Evolutionary conservation across 208 protist genomes (phyloP), one percentile per base, ranked within the genome.

Genomic region (Paratrypanosoma confusum): DNA sequence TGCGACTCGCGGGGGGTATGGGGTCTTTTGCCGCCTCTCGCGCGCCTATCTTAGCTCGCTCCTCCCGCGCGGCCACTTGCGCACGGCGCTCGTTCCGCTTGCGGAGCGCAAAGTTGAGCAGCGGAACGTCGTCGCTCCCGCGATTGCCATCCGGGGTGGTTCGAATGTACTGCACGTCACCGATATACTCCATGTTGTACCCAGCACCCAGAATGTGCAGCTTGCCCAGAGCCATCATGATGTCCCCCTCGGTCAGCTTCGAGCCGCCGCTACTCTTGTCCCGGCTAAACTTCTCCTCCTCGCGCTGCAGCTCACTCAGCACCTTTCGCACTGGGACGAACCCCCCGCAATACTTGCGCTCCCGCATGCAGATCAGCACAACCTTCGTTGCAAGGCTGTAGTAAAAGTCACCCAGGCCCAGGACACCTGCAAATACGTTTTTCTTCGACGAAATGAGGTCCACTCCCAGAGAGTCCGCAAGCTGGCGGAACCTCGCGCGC

Each of bases 401-500:
- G 59, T 89, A 89, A 49, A 88, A 88, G 55, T 92, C 69, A 26
- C 78, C 83, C 22, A 92, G 65, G 4, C 79, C 78, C 5, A 92
- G 53, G 10, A 65, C 56, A 11, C 67, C 74, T 6, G 83, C 53
- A 44, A 92, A 92, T 3, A 89, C 62, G 52, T 89, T 92, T 49
- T 82, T 83, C 54, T 80, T 82, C 18, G 79, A 89, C 1, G 79
- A 89, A 29, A 92, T 75, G 5, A 92, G 55, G 39, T 92, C 83
- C 10, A 92, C 67, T 20, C 79, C 79, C 18, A 92, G 69, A 8
- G 76, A 87, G 66, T 92, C 83, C 1, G 83, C 79, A 3, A 92
- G 50, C 57, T 92, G 83, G 3, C 79, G 73, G 39, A 92, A 92
- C 13, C 77, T 69, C 0, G 76, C 79, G 23, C 83, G 79, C n/a